Evolutionary conservation across 495 filamentous ascomycete genomes (phyloP).

Genomic region (Trichoderma reesei): DNA sequence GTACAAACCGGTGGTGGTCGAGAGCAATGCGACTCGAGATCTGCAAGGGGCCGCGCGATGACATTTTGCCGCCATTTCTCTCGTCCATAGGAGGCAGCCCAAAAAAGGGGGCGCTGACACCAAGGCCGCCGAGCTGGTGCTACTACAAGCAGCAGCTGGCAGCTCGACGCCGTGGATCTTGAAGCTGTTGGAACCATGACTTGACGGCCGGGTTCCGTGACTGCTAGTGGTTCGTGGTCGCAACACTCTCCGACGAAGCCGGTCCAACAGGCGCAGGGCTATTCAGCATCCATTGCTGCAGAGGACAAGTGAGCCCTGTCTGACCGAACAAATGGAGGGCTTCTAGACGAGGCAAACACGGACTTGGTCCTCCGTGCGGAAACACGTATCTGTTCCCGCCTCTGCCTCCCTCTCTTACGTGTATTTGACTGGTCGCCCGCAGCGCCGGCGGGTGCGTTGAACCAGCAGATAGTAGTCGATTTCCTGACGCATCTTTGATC

Average conservation of each 20-base stretch:
- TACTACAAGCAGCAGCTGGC: not conserved
- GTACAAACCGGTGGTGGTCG: no score
- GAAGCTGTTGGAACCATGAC: not conserved
- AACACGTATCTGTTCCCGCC: not conserved
- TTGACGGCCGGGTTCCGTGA: not conserved
- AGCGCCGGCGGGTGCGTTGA: no score
- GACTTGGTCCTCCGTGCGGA: not conserved
- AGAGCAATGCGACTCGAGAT: not conserved
- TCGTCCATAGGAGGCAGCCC: not conserved
- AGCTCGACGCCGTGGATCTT: not conserved
- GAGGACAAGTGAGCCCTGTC: not conserved
- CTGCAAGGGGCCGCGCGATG: slow-evolving; percentile 2
- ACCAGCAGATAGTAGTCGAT: no score
- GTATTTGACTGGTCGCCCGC: not conserved
- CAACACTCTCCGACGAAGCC: not conserved
- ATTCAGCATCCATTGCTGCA: no score
- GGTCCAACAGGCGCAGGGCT: not conserved
- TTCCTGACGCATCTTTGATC: no score
- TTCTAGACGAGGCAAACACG: not conserved
- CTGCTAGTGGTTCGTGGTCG: no score
- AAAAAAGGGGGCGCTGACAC: not conserved
- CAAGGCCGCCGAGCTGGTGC: no score
- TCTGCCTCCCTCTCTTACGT: not conserved
- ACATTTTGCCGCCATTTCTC: not conserved
- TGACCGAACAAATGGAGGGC: not conserved